phyloP scores from a whole-genome alignment of 805 yeast species.

The Blastobotrys muscicola region DNA sequence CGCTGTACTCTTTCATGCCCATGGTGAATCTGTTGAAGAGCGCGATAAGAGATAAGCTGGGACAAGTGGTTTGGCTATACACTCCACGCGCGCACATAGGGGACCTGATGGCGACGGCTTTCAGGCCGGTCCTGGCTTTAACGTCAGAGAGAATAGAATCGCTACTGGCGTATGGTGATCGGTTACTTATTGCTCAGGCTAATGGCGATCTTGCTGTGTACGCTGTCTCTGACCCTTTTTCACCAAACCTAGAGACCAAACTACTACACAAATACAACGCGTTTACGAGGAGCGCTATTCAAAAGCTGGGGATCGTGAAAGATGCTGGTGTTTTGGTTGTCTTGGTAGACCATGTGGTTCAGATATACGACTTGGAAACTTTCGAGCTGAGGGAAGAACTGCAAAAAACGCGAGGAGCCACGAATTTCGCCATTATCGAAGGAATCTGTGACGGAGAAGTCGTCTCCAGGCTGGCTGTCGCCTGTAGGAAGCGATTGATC shows the following conservation, averaged over 20 bases:
- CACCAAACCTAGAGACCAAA: slow-evolving; percentile 9
- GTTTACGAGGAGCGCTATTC: slow-evolving; percentile 20
- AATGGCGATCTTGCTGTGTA: slow-evolving; percentile 23
- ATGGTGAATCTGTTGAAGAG: not conserved
- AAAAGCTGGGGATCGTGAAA: slow-evolving; percentile 27
- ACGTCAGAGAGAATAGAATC: slow-evolving; percentile 7
- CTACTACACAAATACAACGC: slow-evolving; percentile 14
- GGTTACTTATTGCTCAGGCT: slow-evolving; percentile 21
- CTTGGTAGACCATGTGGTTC: slow-evolving; percentile 25
- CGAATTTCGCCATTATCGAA: slow-evolving; percentile 19
- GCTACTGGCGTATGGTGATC: slow-evolving; percentile 19
- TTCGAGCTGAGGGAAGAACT: slow-evolving; percentile 26
- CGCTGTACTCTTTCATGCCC: slow-evolving; percentile 11
- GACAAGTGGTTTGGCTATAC: no score
- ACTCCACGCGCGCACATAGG: no score
- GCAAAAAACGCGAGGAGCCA: slow-evolving; percentile 28
- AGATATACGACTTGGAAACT: slow-evolving; percentile 26
- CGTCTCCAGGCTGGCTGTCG: slow-evolving; percentile 24
- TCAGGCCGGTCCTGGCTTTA: no score
- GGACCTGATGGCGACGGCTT: no score
- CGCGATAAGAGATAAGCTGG: no score
- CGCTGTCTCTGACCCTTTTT: slow-evolving; percentile 17
- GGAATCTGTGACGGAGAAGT: slow-evolving; percentile 11
- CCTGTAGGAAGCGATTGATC: slow-evolving; percentile 16
- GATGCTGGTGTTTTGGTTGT: slow-evolving; percentile 27